These are phyloP conservation scores for Allantophomopsis cytisporea DNA, from an alignment of 2,329 filamentous ascomycete genomes.

Conservation along the genomic window DNA sequence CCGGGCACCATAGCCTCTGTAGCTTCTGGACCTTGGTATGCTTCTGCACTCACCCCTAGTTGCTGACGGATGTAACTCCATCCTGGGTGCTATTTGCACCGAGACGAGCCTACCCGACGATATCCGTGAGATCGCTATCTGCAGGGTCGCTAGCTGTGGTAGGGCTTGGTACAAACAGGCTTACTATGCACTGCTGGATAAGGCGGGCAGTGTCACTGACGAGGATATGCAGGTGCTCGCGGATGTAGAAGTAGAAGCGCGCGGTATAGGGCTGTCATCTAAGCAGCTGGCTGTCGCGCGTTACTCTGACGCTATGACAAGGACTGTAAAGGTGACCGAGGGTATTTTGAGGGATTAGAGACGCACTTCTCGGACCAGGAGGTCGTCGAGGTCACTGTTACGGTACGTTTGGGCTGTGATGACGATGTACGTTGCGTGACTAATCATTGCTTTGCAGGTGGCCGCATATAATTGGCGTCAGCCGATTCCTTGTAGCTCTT, in stretches of 20 bases:
- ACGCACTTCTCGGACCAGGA: slow-evolving; percentile 52
- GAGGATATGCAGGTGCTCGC: slow-evolving; percentile 13
- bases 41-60: slow-evolving; percentile 63
- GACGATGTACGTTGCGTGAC: not conserved
- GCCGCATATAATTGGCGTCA: slow-evolving; percentile 79
- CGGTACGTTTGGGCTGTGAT: slow-evolving; percentile 18
- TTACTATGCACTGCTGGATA: slow-evolving; percentile 53
- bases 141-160: slow-evolving; percentile 68
- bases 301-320: slow-evolving; percentile 78
- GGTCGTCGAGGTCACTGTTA: slow-evolving; percentile 70
- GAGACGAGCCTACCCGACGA: slow-evolving; percentile 33
- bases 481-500: slow-evolving; percentile 68
- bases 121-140: slow-evolving; percentile 68
- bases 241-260: slow-evolving; percentile 11
- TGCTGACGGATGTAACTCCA: slow-evolving; percentile 63
- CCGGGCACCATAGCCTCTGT: slow-evolving; percentile 54
- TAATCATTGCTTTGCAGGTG: slow-evolving; percentile 22
- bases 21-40: slow-evolving; percentile 61
- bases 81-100: slow-evolving; percentile 50
- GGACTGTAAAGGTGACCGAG: slow-evolving; percentile 55
- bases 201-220: slow-evolving; percentile 15
- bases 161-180: slow-evolving; percentile 77
- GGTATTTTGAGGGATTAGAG: slow-evolving; percentile 53
- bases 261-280: slow-evolving; percentile 29
- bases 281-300: slow-evolving; percentile 55